Percentiles rank a stretch among this genome's conserved stretches.
These are phyloP conservation scores for Casuarina cunninghamiana DNA, from an alignment of 306 rosid genomes.

Conservation along the genomic window DNA sequence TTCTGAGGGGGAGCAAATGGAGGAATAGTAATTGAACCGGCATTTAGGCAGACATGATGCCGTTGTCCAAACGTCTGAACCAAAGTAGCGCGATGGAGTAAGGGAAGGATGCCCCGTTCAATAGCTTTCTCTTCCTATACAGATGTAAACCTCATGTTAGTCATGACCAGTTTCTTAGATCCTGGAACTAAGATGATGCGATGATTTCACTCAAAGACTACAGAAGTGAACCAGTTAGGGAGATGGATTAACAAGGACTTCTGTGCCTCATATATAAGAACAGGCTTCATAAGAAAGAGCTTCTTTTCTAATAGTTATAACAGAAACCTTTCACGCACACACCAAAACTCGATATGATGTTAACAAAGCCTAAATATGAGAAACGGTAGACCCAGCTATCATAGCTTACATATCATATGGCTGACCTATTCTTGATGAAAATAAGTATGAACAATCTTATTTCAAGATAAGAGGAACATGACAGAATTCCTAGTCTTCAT, in stretches of 20 bases:
- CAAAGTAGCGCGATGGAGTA: constrained; percentile 80
- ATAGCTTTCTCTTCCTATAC: constrained; percentile 86
- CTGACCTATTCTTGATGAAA: not conserved
- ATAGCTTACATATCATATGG: not conserved
- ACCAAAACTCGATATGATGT: not conserved
- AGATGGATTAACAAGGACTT: not conserved
- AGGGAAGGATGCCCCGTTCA: constrained; percentile 80
- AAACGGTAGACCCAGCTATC: not conserved
- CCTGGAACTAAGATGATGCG: not conserved
- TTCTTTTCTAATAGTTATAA: not conserved
- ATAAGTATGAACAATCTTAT: not conserved
- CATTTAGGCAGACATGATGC: constrained; percentile 86
- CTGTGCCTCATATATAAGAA: not conserved
- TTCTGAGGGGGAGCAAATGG: constrained; percentile 93
- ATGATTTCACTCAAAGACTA: not conserved
- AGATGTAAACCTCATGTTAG: not conserved
- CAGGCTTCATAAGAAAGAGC: not conserved
- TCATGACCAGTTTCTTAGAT: not conserved
- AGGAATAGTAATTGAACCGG: constrained; percentile 82
- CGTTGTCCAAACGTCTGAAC: constrained; percentile 92
- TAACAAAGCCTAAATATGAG: not conserved
- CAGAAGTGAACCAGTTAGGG: not conserved
- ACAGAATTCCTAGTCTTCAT: not conserved
- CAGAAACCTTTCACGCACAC: not conserved
- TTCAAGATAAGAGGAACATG: not conserved